phyloP scores from a whole-genome alignment of 2,329 filamentous ascomycete species.

The Stagonosporopsis chrysanthemi region DNA sequence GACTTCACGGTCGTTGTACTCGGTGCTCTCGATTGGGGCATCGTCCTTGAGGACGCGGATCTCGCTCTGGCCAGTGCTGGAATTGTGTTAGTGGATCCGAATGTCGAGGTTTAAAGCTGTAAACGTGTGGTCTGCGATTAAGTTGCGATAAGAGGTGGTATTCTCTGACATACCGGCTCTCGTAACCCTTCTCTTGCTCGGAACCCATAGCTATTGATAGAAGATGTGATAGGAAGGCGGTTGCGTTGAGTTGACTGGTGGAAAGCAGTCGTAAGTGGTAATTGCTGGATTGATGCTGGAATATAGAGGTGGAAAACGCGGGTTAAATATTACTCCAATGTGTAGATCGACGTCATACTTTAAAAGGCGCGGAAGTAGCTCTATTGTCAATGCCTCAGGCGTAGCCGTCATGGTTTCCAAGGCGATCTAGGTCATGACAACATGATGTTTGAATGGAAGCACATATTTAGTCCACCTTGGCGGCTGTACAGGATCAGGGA shows the following conservation, averaged over 20 bases:
- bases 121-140: too few relatives aligned
- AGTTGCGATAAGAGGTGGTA: too few relatives aligned
- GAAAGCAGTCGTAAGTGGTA: not conserved
- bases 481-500: conserved; percentile 14
- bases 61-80: conserved; percentile 54
- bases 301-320: not conserved
- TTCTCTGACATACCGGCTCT: conserved; percentile 15
- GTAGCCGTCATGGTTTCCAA: conserved; percentile 9
- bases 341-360: conserved; percentile 23
- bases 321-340: conserved; percentile 21
- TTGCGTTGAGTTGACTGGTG: not conserved
- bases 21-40: conserved; percentile 51
- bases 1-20: conserved; percentile 52
- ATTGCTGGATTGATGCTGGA: not conserved
- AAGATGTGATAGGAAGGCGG: not conserved
- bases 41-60: conserved; percentile 59
- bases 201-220: conserved; percentile 37
- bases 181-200: conserved; percentile 19
- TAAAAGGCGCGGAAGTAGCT: not conserved
- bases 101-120: too few relatives aligned
- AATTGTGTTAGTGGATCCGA: conserved; percentile 34
- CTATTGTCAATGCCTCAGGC: conserved; percentile 7
- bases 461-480: conserved; percentile 5
- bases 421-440: conserved; percentile 29
- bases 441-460: conserved; percentile 22